A percentile compares a stretch with the other conserved stretches of the same genome.
Conservation (phyloP, 225 moss, liverwort and hornwort species). For the Sphagnum contortum region DNA sequence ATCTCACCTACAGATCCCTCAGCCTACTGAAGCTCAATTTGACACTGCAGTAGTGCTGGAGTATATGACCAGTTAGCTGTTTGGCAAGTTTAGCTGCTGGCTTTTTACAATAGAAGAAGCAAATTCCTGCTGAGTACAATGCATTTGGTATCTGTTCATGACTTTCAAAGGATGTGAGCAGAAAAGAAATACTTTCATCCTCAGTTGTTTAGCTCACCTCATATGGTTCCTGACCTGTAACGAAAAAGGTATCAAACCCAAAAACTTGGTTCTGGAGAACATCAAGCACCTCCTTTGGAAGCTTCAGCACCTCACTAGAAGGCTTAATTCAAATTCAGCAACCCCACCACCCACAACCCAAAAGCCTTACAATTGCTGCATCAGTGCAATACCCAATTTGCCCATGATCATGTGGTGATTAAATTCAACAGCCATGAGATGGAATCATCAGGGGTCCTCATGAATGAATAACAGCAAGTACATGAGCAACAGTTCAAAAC, state of each 20-base stretch:
- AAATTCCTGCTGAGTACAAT: too few relatives aligned
- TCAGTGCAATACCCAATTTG: constrained; percentile 2
- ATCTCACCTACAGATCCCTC: too few relatives aligned
- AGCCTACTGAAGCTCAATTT: too few relatives aligned
- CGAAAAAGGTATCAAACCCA: constrained; percentile 50
- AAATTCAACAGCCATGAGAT: not conserved
- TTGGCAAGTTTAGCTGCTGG: too few relatives aligned
- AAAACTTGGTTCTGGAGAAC: constrained; percentile 41
- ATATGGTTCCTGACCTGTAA: constrained; percentile 49
- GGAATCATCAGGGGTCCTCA: not conserved
- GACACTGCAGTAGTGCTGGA: too few relatives aligned
- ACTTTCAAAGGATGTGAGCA: too few relatives aligned
- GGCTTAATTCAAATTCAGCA: constrained; percentile 19
- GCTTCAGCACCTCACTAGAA: constrained; percentile 24
- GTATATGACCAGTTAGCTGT: too few relatives aligned
- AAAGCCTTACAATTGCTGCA: not conserved
- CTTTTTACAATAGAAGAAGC: too few relatives aligned
- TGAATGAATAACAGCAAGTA: not conserved
- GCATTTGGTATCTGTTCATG: too few relatives aligned
- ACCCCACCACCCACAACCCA: constrained; percentile 1
- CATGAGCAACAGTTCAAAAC: not conserved
- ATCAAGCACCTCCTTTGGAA: constrained; percentile 37
- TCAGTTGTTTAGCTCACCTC: constrained; percentile 16
- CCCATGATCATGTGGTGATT: not conserved
- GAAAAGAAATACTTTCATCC: not conserved